Evolutionary conservation across 495 filamentous ascomycete genomes (phyloP), one percentile per base, ranked within the genome.

Genomic region (Aspergillus asperescens): DNA sequence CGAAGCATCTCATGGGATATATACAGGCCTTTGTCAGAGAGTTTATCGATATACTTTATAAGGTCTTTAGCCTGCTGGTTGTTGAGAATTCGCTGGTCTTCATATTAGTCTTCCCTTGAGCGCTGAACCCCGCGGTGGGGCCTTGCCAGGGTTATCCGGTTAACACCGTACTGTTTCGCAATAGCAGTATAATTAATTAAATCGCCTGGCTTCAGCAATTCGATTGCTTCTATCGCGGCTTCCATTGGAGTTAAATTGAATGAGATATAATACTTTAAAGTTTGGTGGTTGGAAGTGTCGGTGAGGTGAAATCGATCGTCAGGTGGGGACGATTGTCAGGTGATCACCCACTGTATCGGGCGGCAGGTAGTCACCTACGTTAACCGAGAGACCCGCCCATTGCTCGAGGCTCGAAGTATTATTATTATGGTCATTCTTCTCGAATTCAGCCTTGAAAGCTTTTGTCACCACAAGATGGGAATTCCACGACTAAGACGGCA

Each of bases 401-500:
- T n/a, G n/a, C n/a, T n/a, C n/a, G n/a, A n/a, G n/a, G n/a, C n/a
- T n/a, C n/a, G n/a, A n/a, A n/a, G n/a, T n/a, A n/a, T n/a, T n/a
- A 9, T 12, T 15, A 35, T 35, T 4, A 35, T 35, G 8, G 32
- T 7, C 35, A 18, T 29, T 29, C 10, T 29, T 29, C n/a, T n/a
- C n/a, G n/a, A n/a, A n/a, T n/a, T n/a, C n/a, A n/a, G n/a, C 10
- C 27, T 29, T 37, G 4, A 15, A 41, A 7, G 1, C 5, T 10
- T 1, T 2, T 19, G 13, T 12, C 38, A 18, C 5, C 3, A 22
- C 25, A 29, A 32, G n/a, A 49, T 94, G 89, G 89, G 89, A 0
- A 86, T 94, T 48, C 82, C 77, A 20, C 75, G 78, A 39, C 65
- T 94, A 10, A 79, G 73, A 49, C 67, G 70, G 0, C 74, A 79